These are phyloP conservation scores for Fraxinus nigra DNA, from an alignment of 305 asterid species.

Conservation along the genomic window DNA sequence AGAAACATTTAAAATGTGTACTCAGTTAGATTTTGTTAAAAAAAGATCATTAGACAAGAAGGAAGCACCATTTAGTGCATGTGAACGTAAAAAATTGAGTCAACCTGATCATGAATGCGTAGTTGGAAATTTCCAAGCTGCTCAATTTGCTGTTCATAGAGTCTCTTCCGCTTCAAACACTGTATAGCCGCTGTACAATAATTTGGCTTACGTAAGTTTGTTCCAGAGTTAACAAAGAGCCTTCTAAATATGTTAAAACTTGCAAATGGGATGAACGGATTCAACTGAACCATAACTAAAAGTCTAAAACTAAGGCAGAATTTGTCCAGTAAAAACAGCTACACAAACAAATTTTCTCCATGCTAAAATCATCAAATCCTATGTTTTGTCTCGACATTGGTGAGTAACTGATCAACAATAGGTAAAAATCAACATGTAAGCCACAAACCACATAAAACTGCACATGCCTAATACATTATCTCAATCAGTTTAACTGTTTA, in stretches of 20 bases:
- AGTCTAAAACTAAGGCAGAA: not conserved
- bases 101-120: constrained; percentile 66
- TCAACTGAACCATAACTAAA: not conserved
- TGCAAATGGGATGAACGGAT: not conserved
- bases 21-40: not conserved
- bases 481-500: not conserved
- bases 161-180: constrained; percentile 58
- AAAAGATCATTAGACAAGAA: not conserved
- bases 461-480: not conserved
- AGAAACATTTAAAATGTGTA: not conserved
- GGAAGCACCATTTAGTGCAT: not conserved
- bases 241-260: not conserved
- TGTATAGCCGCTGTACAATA: constrained; percentile 55
- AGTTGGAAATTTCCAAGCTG: constrained; percentile 62
- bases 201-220: constrained; percentile 24
- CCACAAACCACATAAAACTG: not conserved
- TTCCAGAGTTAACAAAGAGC: not conserved
- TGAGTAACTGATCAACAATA: not conserved
- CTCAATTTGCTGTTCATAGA: constrained; percentile 57
- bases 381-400: not conserved
- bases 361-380: not conserved
- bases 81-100: not conserved
- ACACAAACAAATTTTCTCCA: not conserved
- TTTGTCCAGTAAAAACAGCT: not conserved
- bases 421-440: not conserved